phyloP scores from a whole-genome alignment of 768 basidiomycete species.

The Calvatia gigantea region DNA sequence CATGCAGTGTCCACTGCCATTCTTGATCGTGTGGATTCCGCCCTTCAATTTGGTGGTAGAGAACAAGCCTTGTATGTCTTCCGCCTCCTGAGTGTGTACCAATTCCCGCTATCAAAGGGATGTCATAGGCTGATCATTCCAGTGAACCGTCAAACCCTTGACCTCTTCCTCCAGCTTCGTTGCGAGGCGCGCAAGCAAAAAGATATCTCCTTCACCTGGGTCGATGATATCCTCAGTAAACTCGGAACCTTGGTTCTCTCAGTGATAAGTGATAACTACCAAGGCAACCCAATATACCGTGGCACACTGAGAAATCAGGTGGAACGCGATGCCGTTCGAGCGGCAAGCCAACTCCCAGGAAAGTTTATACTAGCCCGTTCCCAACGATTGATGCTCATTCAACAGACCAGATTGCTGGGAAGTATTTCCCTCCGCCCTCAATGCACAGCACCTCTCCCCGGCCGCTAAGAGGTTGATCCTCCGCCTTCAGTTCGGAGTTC shows the following conservation, averaged over 20 bases:
- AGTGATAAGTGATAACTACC: slow-evolving; percentile 11
- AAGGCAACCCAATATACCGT: neutral
- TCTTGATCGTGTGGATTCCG: neutral
- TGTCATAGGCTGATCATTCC: neutral
- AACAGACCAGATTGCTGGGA: slow-evolving; percentile 49
- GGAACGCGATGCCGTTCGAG: slow-evolving; percentile 50
- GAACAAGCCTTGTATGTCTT: neutral
- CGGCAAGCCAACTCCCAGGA: slow-evolving; percentile 72
- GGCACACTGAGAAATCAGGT: slow-evolving; percentile 35
- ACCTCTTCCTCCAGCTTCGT: slow-evolving; percentile 9
- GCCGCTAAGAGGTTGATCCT: slow-evolving; percentile 58
- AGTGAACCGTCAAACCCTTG: slow-evolving; percentile 15
- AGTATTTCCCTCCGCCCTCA: slow-evolving; percentile 39
- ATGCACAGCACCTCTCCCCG: slow-evolving; percentile 50
- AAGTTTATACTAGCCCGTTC: slow-evolving; percentile 10
- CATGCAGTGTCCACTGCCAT: neutral
- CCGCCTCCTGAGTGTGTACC: neutral
- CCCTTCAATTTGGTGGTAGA: neutral
- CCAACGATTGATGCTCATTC: neutral
- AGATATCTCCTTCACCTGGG: neutral
- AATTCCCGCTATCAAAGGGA: neutral
- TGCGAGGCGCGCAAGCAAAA: neutral
- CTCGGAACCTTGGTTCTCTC: slow-evolving; percentile 3
- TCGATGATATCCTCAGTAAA: slow-evolving; percentile 4
- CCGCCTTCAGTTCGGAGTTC: slow-evolving; percentile 51